phyloP scores from a whole-genome alignment of 495 filamentous ascomycete species.

The Filosporella fistucella region DNA sequence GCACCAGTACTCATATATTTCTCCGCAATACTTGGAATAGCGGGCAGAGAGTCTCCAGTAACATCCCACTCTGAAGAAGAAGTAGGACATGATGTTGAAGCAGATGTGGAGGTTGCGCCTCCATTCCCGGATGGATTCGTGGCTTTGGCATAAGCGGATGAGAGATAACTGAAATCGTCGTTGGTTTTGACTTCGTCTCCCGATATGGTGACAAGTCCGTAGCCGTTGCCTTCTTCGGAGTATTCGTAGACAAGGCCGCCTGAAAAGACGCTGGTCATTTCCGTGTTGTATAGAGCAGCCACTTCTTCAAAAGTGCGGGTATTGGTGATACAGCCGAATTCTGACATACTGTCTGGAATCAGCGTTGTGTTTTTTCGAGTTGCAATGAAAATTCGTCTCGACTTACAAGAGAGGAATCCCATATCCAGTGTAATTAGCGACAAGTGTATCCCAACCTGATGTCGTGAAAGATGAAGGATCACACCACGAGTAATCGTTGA shows the following conservation, averaged over 20 bases:
- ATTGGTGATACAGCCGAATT: constrained; percentile 84
- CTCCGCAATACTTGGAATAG: constrained; percentile 60
- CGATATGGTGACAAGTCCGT: constrained; percentile 66
- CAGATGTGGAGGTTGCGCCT: constrained; percentile 63
- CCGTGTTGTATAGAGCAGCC: constrained; percentile 64
- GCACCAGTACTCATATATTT: constrained; percentile 70
- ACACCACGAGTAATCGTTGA: constrained; percentile 99
- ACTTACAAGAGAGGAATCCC: constrained; percentile 80
- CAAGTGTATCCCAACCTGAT: constrained; percentile 87
- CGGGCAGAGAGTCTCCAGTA: constrained; percentile 60
- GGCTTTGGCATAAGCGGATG: constrained; percentile 57
- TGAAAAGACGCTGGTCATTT: constrained; percentile 92
- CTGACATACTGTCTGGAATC: constrained; percentile 57
- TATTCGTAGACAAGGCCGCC: constrained; percentile 96
- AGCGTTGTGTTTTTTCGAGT: neutral
- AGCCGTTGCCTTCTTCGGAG: constrained; percentile 68
- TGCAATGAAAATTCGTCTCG: constrained; percentile 9
- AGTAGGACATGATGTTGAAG: constrained; percentile 62
- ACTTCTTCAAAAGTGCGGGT: constrained; percentile 78
- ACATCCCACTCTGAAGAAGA: constrained; percentile 71
- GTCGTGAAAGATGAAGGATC: constrained; percentile 67
- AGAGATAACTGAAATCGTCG: constrained; percentile 62
- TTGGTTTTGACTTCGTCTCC: constrained; percentile 42
- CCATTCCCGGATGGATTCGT: constrained; percentile 68
- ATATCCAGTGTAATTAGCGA: constrained; percentile 82